Evolutionary conservation across 352 stramenopile genomes (phyloP), one percentile per base, ranked within the genome.

Genomic region (Stephanocyclus meneghinianus): DNA sequence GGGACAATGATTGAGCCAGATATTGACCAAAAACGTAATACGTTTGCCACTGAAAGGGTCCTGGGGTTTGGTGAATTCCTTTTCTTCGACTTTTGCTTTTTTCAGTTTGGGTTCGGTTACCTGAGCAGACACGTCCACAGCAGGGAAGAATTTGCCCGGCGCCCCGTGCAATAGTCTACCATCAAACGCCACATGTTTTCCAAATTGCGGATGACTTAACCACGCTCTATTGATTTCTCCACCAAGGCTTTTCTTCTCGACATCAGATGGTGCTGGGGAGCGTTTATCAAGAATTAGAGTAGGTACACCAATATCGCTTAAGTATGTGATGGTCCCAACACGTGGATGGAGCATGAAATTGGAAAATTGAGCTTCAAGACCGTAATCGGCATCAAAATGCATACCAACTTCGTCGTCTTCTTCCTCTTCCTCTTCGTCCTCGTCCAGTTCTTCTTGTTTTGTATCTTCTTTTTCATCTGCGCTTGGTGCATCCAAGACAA

Each of bases 331-430:
- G 21, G 89, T 92, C 50, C 83, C 87, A n/a, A 93, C 68, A 44
- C 87, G 76, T 7, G 89, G 89, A 81, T 93, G 89, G 11, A 93
- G 42, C 26, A 89, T 59, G 32, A 86, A 76, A 74, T 86, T 83
- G 11, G 79, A 67, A 29, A 84, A 53, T 68, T 91, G 88, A 29
- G 88, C 79, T 78, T 91, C 86, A 2, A 93, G 69, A 50, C 74
- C 88, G 76, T 93, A 93, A 70, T 93, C 88, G 2, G 86, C 85
- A 78, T 93, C 88, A 61, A 92, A 93, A 79, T 93, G 88, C 57
- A 92, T 84, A 37, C 86, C 88, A 30, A 93, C 85, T 76, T 93
- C 88, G 76, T 88, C 74, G 67, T 91, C 82, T 47, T 91, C 86
- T 55, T 85, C 86, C 9, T 87, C 80, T 30, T 26, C 35, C 26